Percentiles rank a stretch among this genome's conserved stretches.
Conservation (phyloP, 75 land plant species). For the Selaginella tamariscina region DNA sequence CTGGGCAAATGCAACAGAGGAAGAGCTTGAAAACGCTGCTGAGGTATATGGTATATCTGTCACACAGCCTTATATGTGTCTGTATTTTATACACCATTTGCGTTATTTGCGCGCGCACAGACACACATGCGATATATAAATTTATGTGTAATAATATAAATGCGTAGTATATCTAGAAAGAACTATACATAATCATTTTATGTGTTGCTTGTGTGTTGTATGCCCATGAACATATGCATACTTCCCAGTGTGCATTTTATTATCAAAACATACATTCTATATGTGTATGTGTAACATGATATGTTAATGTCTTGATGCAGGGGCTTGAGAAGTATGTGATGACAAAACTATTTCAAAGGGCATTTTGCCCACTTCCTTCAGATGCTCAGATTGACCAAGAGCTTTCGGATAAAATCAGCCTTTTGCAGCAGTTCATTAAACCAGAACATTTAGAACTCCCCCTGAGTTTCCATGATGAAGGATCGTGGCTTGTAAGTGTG, state of each 20-base stretch:
- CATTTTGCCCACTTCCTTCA: conserved; percentile 79
- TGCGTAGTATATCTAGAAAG: neutral
- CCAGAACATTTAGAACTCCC: conserved; percentile 94
- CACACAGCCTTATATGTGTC: neutral
- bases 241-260: neutral
- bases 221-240: neutral
- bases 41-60: conserved; percentile 40
- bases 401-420: conserved; percentile 62
- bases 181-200: neutral
- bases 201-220: neutral
- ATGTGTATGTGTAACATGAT: neutral
- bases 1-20: conserved; percentile 75
- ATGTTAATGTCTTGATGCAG: conserved; percentile 29
- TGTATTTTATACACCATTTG: neutral
- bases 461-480: conserved; percentile 72
- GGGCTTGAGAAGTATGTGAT: conserved; percentile 97
- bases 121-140: neutral
- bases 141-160: neutral
- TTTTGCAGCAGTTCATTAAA: conserved; percentile 74
- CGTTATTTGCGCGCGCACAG: neutral
- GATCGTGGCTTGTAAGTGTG: conserved; percentile 82
- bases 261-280: neutral
- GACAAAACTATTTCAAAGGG: conserved; percentile 80
- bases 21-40: conserved; percentile 93
- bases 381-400: conserved; percentile 61